Evolutionary conservation across 345 rosid genomes (phyloP).

Genomic region (Eucalyptus decipiens): DNA sequence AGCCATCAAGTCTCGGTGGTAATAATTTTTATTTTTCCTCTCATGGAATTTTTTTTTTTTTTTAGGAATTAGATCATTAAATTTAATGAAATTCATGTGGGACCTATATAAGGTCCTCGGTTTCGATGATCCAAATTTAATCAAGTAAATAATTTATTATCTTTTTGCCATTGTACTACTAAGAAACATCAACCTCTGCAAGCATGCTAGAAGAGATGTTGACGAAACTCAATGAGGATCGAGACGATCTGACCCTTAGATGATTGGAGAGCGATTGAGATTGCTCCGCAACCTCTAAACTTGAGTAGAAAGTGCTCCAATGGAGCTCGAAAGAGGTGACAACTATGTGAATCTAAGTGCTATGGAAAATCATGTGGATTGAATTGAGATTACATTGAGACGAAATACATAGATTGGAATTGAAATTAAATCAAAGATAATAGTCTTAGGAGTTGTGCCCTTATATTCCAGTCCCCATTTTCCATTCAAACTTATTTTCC

Average conservation of each 20-base stretch:
- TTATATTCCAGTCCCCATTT: not conserved
- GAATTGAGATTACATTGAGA: not conserved
- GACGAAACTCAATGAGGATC: not conserved
- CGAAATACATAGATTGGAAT: fast-evolving
- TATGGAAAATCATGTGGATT: not conserved
- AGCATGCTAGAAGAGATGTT: not conserved
- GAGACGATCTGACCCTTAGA: not conserved
- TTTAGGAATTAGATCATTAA: not conserved
- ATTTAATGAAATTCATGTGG: not conserved
- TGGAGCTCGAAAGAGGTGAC: not conserved
- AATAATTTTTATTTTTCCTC: too few species aligned
- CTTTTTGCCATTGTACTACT: not conserved
- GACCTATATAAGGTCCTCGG: not conserved
- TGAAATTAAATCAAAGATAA: not conserved
- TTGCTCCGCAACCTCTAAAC: fast-evolving
- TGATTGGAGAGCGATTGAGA: not conserved
- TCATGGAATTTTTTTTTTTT: not conserved
- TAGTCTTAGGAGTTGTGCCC: not conserved
- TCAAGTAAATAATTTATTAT: too few species aligned
- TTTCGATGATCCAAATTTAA: not conserved
- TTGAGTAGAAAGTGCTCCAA: not conserved
- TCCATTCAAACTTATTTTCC: not conserved
- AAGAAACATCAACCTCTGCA: not conserved
- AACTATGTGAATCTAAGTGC: fast-evolving
- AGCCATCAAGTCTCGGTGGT: too few species aligned